These are phyloP conservation scores for Pseudevernia furfuracea DNA, from an alignment of 495 filamentous ascomycete species.

Conservation along the genomic window DNA sequence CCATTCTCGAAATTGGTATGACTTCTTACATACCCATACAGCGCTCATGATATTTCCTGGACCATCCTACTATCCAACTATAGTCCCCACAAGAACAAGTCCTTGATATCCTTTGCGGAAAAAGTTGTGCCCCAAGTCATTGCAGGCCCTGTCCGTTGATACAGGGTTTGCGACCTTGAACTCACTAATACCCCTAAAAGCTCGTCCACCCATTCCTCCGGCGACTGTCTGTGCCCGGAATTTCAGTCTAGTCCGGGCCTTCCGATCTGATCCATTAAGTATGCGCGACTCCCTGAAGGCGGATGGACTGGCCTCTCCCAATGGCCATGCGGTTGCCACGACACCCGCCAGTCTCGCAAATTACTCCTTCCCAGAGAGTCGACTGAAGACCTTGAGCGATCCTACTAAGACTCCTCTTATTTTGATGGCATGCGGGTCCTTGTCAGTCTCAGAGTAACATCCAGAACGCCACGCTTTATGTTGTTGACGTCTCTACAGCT, in stretches of 20 bases:
- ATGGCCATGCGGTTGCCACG: slow-evolving; percentile 16
- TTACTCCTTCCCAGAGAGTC: slow-evolving; percentile 66
- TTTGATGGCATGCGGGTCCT: slow-evolving; percentile 85
- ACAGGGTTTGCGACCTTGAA: not conserved
- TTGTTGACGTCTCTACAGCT: slow-evolving; percentile 5
- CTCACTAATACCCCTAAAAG: not conserved
- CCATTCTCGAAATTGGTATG: not conserved
- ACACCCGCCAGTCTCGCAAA: slow-evolving; percentile 36
- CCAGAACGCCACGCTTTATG: slow-evolving; percentile 46
- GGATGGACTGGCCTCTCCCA: not conserved
- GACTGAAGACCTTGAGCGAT: slow-evolving; percentile 61
- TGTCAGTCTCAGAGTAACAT: slow-evolving; percentile 73
- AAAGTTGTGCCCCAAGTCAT: not conserved
- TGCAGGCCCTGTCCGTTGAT: not conserved
- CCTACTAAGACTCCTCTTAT: slow-evolving; percentile 68
- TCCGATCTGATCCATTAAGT: not conserved
- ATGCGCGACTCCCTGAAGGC: not conserved
- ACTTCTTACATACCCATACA: not conserved
- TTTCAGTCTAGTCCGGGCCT: not conserved
- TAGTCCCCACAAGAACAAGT: not conserved
- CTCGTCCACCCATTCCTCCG: not conserved
- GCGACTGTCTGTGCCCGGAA: not conserved
- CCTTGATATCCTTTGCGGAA: not conserved
- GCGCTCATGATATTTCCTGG: not conserved
- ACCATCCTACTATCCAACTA: not conserved